Percentiles rank a stretch among this genome's conserved stretches.
phyloP scores from a whole-genome alignment of 73 alveolate species.

The Symbiodinium natans region DNA sequence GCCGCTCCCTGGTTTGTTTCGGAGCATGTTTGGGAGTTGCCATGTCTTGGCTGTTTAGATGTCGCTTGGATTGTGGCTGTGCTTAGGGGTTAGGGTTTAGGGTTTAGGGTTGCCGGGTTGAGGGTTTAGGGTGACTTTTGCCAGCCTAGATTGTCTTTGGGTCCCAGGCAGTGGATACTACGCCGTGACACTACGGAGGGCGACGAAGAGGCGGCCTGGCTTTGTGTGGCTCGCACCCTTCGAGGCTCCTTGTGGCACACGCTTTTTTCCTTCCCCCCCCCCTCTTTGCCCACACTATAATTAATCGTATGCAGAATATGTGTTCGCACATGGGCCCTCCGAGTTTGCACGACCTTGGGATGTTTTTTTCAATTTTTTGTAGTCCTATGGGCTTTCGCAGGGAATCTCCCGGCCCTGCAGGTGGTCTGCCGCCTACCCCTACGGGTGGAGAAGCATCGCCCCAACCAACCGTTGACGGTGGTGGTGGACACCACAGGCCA shows the following conservation, averaged over 20 bases:
- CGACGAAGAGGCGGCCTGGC: background rate
- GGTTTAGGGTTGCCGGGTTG: background rate
- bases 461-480: conserved; percentile 46
- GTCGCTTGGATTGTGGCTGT: background rate
- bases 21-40: background rate
- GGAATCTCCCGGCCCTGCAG: background rate
- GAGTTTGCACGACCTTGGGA: too few species aligned
- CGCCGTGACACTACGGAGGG: background rate
- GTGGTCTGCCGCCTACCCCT: conserved; percentile 37
- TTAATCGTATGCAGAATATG: too few species aligned
- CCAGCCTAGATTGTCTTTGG: too few species aligned
- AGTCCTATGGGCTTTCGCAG: too few species aligned
- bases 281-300: too few species aligned
- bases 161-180: background rate
- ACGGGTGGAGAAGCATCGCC: conserved; percentile 70
- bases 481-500: conserved; percentile 34
- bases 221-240: too few species aligned
- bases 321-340: too few species aligned
- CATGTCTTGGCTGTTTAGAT: background rate
- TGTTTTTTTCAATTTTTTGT: too few species aligned
- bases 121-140: too few species aligned
- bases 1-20: background rate
- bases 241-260: too few species aligned
- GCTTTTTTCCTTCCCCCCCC: too few species aligned
- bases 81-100: background rate